Evolutionary conservation across 2,329 filamentous ascomycete genomes (phyloP).

Genomic region (Drechslerella coelobrocha): DNA sequence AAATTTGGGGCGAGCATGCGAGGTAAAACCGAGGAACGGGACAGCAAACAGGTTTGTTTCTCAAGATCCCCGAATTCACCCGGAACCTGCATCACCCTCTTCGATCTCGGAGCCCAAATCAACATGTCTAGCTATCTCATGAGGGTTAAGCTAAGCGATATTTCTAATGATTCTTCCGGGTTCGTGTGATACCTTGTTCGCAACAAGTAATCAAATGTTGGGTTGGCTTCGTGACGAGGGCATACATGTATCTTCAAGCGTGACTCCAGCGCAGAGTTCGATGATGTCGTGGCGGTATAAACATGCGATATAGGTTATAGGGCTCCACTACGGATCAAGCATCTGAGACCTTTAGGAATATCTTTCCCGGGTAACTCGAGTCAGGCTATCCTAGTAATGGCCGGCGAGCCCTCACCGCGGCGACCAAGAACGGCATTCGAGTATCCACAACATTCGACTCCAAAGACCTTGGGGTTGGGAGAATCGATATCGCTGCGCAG

Average conservation of each 20-base stretch:
- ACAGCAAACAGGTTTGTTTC: slow-evolving; percentile 3
- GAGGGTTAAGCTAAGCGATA: too few species aligned
- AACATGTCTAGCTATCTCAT: too few species aligned
- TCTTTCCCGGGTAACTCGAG: neutral
- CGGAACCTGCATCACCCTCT: slow-evolving; percentile 5
- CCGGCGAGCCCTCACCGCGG: neutral
- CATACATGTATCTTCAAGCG: neutral
- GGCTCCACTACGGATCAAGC: too few species aligned
- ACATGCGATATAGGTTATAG: neutral
- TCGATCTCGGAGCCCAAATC: too few species aligned
- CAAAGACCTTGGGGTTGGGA: too few species aligned
- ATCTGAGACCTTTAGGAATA: neutral
- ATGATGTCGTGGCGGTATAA: neutral
- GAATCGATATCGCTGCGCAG: too few species aligned
- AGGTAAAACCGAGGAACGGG: too few species aligned
- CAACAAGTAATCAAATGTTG: neutral
- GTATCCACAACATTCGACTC: too few species aligned
- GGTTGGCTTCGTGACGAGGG: slow-evolving; percentile 14
- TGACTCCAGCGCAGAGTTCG: too few species aligned
- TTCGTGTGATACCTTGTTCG: slow-evolving; percentile 17
- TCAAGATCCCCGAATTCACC: slow-evolving; percentile 36
- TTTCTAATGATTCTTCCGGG: neutral
- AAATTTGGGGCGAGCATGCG: neutral
- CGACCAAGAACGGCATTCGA: too few species aligned
- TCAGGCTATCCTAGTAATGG: neutral